Percentiles rank a stretch among this genome's conserved stretches.
These are phyloP conservation scores for Gossypium sturtianum DNA, from an alignment of 345 rosid species.

Conservation along the genomic window DNA sequence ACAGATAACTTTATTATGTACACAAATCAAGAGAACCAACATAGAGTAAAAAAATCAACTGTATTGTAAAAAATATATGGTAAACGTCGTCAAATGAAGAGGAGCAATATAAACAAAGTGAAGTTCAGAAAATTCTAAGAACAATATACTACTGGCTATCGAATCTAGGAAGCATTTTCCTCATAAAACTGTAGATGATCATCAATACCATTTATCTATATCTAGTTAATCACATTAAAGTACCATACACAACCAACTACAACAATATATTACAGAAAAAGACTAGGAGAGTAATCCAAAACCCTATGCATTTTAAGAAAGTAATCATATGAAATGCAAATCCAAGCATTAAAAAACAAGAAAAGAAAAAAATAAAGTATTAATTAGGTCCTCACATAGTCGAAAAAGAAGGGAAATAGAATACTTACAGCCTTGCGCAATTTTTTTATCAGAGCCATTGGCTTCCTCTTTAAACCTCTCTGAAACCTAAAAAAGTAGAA, in stretches of 20 bases:
- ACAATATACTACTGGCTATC: background rate
- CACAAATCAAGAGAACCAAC: background rate
- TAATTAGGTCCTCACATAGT: background rate
- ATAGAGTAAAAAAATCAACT: background rate
- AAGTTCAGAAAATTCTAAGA: background rate
- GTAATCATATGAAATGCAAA: background rate
- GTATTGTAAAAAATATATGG: too few relatives aligned
- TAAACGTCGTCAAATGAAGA: background rate
- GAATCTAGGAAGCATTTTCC: background rate
- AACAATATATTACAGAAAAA: background rate
- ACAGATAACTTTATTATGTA: background rate
- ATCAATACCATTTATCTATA: background rate
- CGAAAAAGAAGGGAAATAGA: background rate
- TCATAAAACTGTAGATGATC: background rate
- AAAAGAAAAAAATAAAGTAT: background rate
- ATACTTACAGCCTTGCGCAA: constrained; percentile 47
- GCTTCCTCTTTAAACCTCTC: constrained; percentile 62
- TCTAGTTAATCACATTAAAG: background rate
- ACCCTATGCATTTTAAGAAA: background rate
- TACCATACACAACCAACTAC: background rate
- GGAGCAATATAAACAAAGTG: background rate
- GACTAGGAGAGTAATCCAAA: background rate
- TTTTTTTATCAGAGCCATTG: constrained; percentile 65
- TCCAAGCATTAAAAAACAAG: background rate
- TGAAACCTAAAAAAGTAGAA: constrained; percentile 38